Evolutionary conservation across 371 early-diverging fungal genomes (phyloP).

Genomic region (Choanephora cucurbitarum): DNA sequence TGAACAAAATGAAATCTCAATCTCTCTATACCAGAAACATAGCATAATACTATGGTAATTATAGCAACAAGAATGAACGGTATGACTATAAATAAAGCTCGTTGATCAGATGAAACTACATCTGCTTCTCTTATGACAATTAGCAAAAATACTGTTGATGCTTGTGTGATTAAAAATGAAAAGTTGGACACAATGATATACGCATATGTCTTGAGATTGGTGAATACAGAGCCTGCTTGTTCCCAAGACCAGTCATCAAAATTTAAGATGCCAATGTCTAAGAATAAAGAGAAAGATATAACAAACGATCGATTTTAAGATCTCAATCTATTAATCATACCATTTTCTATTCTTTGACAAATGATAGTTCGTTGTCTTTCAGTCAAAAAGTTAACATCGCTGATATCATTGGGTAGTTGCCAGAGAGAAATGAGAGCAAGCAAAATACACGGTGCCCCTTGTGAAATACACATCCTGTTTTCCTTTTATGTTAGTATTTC

Average conservation of each 20-base stretch:
- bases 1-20: too few species aligned
- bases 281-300: constrained; percentile 14
- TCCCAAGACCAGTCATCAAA: constrained; percentile 22
- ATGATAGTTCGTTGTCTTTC: constrained; percentile 29
- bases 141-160: constrained; percentile 30
- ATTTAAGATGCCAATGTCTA: constrained; percentile 31
- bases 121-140: constrained; percentile 27
- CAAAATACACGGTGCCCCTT: constrained; percentile 55
- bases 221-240: constrained; percentile 15
- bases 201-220: constrained; percentile 5
- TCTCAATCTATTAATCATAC: constrained; percentile 8
- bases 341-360: constrained; percentile 18
- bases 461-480: constrained; percentile 55
- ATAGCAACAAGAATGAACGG: constrained; percentile 36
- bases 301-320: constrained; percentile 9
- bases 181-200: constrained; percentile 35
- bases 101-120: constrained; percentile 18
- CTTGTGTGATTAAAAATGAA: constrained; percentile 28
- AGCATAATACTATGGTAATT: constrained; percentile 22
- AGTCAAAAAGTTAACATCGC: constrained; percentile 25
- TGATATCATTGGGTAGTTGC: constrained; percentile 32
- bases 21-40: constrained; percentile 40
- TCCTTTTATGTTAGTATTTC: too few species aligned
- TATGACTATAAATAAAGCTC: constrained; percentile 28
- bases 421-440: constrained; percentile 38